phyloP scores from a whole-genome alignment of 106 monocot species.

The Acorus gramineus region DNA sequence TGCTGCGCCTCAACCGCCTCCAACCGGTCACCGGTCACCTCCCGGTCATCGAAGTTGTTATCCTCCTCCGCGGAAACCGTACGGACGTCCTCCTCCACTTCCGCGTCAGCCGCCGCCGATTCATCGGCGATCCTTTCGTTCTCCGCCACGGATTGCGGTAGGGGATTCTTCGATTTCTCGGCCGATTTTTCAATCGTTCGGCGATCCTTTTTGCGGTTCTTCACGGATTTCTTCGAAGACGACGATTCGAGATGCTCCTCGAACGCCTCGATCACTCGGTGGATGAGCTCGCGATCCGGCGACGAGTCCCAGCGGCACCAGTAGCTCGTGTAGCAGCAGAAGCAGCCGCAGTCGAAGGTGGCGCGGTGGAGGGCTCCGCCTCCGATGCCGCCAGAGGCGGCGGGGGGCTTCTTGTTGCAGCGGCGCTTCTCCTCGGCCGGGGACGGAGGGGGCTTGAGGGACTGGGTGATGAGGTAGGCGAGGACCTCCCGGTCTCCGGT shows the following conservation, averaged over 20 bases:
- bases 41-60: not conserved
- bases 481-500: constrained; percentile 34
- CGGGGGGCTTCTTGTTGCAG: not conserved
- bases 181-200: too few species aligned
- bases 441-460: constrained; percentile 2
- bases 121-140: not conserved
- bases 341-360: constrained; percentile 51
- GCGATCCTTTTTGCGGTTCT: not conserved
- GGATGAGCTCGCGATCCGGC: constrained; percentile 35
- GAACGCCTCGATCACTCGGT: constrained; percentile 52
- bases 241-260: constrained; percentile 41
- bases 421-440: too few species aligned
- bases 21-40: not conserved
- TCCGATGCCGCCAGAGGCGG: constrained; percentile 2
- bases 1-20: constrained; percentile 11
- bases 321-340: constrained; percentile 56
- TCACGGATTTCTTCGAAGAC: constrained; percentile 5
- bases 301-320: constrained; percentile 65
- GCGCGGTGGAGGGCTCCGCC: constrained; percentile 10
- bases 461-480: constrained; percentile 27
- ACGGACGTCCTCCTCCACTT: not conserved
- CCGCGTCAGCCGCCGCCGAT: not conserved
- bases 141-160: too few species aligned
- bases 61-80: not conserved
- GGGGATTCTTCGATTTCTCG: too few species aligned